phyloP scores from a whole-genome alignment of 371 early-diverging fungal species.

The Zychaea mexicana region DNA sequence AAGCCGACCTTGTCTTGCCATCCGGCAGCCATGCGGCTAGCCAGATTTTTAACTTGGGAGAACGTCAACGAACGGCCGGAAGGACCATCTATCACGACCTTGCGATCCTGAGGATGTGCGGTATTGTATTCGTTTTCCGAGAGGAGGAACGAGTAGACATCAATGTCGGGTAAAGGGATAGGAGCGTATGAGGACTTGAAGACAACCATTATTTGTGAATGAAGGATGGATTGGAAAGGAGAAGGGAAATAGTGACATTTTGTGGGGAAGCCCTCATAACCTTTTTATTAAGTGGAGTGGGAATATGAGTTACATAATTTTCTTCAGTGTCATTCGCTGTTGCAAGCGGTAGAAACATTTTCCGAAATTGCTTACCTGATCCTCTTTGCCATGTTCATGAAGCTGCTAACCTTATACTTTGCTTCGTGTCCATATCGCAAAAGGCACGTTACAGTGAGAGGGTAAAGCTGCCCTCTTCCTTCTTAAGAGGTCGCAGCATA shows the following conservation, averaged over 20 bases:
- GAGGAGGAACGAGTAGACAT: conserved; percentile 69
- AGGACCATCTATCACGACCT: conserved; percentile 61
- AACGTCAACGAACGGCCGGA: conserved; percentile 61
- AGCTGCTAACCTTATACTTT: neutral
- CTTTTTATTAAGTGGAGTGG: conserved; percentile 10
- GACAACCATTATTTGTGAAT: conserved; percentile 2
- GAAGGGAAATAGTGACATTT: neutral
- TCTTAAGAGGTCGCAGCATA: neutral
- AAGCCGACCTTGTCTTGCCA: conserved; percentile 55
- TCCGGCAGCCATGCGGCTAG: conserved; percentile 65
- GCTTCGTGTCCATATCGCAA: too few species aligned
- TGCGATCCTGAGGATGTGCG: conserved; percentile 29
- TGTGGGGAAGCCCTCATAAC: neutral
- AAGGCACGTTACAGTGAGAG: too few species aligned
- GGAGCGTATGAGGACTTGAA: conserved; percentile 21
- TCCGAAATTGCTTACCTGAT: conserved; percentile 7
- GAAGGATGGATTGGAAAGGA: neutral
- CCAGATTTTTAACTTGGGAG: conserved; percentile 50
- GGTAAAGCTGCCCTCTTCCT: too few species aligned
- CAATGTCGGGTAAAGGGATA: conserved; percentile 61
- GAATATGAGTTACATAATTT: conserved; percentile 12
- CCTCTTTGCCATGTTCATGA: neutral
- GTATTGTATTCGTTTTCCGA: conserved; percentile 28
- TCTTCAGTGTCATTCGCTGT: conserved; percentile 7
- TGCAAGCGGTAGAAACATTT: neutral